These are phyloP conservation scores for Podospora appendiculata DNA, from an alignment of 495 filamentous ascomycete genomes.

Conservation along the genomic window DNA sequence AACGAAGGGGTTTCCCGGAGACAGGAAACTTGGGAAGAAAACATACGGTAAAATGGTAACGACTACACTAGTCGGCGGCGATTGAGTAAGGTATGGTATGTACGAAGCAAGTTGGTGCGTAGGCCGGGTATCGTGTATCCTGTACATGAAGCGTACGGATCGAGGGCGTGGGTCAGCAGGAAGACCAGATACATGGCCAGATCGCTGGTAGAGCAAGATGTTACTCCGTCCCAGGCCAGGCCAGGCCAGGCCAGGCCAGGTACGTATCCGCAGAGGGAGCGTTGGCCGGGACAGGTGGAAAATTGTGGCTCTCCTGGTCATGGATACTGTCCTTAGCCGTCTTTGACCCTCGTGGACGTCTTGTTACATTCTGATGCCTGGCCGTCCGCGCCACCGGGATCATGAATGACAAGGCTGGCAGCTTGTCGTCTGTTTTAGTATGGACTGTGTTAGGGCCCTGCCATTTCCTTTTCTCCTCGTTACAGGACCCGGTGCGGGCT, in stretches of 20 bases:
- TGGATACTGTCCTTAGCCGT: not conserved
- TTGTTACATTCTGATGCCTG: conserved; percentile 1
- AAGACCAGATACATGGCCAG: conserved; percentile 3
- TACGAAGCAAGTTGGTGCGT: not conserved
- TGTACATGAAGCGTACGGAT: not conserved
- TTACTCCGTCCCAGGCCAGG: too few species aligned
- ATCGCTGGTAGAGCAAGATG: conserved; percentile 4
- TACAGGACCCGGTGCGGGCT: conserved; percentile 17
- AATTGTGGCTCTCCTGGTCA: conserved; percentile 7
- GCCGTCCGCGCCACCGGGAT: conserved; percentile 19
- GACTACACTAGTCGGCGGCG: not conserved
- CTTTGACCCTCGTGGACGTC: conserved; percentile 1
- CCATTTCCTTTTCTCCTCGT: conserved; percentile 12
- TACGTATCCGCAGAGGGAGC: not conserved
- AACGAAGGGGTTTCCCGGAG: conserved; percentile 7
- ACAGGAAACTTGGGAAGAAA: conserved; percentile 7
- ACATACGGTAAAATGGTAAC: conserved; percentile 2
- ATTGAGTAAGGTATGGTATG: not conserved
- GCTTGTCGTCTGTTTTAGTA: conserved; percentile 18
- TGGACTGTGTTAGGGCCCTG: conserved; percentile 18
- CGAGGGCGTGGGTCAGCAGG: not conserved
- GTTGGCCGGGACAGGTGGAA: conserved; percentile 6
- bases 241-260: not conserved
- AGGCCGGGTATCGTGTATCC: not conserved
- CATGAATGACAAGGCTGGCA: conserved; percentile 11